Percentiles rank a stretch among this genome's conserved stretches.
phyloP scores from a whole-genome alignment of 78 protist genomes.

The Dictyostelium capitatum region DNA sequence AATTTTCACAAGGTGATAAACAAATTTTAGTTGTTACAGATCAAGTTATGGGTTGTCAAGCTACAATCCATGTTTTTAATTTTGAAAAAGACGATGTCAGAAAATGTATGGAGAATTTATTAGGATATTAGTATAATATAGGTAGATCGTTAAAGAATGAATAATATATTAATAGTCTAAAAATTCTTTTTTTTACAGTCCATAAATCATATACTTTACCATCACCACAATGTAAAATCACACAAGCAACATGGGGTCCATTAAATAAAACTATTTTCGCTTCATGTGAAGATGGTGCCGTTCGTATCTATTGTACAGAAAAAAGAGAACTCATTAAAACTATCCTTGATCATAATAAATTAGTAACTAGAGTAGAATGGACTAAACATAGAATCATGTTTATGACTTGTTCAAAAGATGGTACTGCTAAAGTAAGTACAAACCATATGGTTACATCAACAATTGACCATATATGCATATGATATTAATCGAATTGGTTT shows the following conservation, averaged over 20 bases:
- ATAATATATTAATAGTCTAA: neutral
- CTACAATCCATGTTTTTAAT: slow-evolving; percentile 80
- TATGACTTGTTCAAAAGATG: slow-evolving; percentile 91
- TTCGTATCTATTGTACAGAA: slow-evolving; percentile 76
- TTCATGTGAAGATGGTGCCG: slow-evolving; percentile 83
- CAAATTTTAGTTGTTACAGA: slow-evolving; percentile 76
- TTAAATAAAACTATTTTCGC: slow-evolving; percentile 67
- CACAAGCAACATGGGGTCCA: slow-evolving; percentile 80
- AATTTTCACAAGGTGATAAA: slow-evolving; percentile 82
- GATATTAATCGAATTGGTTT: too few relatives aligned
- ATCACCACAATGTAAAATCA: slow-evolving; percentile 54
- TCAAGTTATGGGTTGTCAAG: slow-evolving; percentile 78
- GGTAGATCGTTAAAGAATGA: neutral
- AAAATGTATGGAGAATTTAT: slow-evolving; percentile 32
- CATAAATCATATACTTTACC: slow-evolving; percentile 8
- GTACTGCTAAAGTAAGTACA: slow-evolving; percentile 72
- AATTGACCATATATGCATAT: neutral
- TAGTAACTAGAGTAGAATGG: slow-evolving; percentile 72
- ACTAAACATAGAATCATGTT: slow-evolving; percentile 72
- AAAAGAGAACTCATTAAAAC: slow-evolving; percentile 44
- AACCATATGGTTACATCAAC: neutral
- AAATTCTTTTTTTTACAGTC: slow-evolving; percentile 5
- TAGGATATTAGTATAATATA: neutral
- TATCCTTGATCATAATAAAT: slow-evolving; percentile 40
- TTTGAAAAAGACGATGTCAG: slow-evolving; percentile 63